Evolutionary conservation across 352 stramenopile species (phyloP).

Genomic region (Globisporangium cylindrosporum): DNA sequence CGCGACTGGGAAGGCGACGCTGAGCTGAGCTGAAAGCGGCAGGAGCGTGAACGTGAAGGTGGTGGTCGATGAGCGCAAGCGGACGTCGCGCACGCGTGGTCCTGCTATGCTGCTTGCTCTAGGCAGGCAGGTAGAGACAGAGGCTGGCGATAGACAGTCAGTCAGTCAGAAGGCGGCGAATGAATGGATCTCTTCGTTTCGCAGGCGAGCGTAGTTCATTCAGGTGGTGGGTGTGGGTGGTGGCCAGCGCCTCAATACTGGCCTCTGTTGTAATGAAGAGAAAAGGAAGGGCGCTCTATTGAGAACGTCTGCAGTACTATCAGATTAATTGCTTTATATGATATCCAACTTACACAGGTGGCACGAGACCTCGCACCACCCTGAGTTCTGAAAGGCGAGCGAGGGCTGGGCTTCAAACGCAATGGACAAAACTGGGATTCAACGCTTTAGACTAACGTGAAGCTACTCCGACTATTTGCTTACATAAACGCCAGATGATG

Average conservation of each 20-base stretch:
- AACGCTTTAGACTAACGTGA: background rate
- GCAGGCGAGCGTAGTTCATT: too few relatives aligned
- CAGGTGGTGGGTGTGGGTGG: background rate
- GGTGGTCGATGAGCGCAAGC: background rate
- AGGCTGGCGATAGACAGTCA: background rate
- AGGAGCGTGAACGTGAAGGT: background rate
- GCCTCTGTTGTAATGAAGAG: background rate
- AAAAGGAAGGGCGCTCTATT: conserved; percentile 3
- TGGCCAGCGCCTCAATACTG: conserved; percentile 9
- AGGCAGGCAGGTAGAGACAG: background rate
- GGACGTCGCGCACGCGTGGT: background rate
- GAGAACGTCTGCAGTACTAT: background rate
- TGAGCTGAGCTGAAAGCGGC: background rate
- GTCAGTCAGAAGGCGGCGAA: background rate
- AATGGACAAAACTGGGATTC: background rate
- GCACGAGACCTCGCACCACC: too few relatives aligned
- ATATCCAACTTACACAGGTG: background rate
- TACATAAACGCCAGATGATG: background rate
- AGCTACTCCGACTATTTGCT: background rate
- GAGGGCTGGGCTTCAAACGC: background rate
- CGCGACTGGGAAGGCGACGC: background rate
- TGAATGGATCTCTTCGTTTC: conserved; percentile 15
- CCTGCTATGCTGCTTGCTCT: background rate
- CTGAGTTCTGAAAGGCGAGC: too few relatives aligned
- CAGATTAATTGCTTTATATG: background rate